Evolutionary conservation across 441 rosid genomes (phyloP).

Genomic region (Pelargonium citronellum): DNA sequence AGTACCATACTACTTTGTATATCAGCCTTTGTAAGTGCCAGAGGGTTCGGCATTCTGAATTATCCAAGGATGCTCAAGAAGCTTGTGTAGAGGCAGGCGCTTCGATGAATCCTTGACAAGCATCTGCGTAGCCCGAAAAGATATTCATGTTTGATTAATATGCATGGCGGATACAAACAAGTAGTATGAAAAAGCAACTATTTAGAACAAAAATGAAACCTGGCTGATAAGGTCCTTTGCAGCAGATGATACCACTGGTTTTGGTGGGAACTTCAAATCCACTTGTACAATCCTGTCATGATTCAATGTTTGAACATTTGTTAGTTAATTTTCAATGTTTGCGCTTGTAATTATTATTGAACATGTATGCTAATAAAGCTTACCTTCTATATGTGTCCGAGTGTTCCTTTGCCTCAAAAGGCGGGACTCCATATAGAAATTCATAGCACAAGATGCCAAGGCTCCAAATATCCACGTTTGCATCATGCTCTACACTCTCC

Average conservation of each 20-base stretch:
- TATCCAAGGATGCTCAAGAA: slow-evolving; percentile 93
- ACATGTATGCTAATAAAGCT: slow-evolving; percentile 2
- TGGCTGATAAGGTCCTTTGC: slow-evolving; percentile 87
- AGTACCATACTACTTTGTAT: no score
- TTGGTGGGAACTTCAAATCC: slow-evolving; percentile 81
- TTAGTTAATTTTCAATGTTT: no score
- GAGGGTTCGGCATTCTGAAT: slow-evolving; percentile 90
- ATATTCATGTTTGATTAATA: no score
- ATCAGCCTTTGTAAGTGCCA: slow-evolving; percentile 58
- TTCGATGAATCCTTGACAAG: slow-evolving; percentile 76
- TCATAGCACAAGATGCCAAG: slow-evolving; percentile 87
- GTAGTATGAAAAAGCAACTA: no score
- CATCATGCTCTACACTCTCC: slow-evolving; percentile 91
- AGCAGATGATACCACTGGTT: slow-evolving; percentile 71
- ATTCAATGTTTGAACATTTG: no score
- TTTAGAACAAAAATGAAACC: slow-evolving; percentile 32
- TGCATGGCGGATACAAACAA: no score
- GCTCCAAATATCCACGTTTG: slow-evolving; percentile 95
- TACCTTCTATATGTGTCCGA: slow-evolving; percentile 93
- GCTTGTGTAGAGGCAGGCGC: slow-evolving; percentile 74
- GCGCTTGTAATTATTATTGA: no score
- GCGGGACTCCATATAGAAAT: slow-evolving; percentile 84
- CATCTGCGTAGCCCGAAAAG: slow-evolving; percentile 61
- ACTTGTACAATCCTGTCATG: slow-evolving; percentile 89
- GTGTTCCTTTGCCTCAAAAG: slow-evolving; percentile 91